Evolutionary conservation across 2,329 filamentous ascomycete genomes (phyloP), one percentile per base, ranked within the genome.

Genomic region (Cladophialophora chaetospira): DNA sequence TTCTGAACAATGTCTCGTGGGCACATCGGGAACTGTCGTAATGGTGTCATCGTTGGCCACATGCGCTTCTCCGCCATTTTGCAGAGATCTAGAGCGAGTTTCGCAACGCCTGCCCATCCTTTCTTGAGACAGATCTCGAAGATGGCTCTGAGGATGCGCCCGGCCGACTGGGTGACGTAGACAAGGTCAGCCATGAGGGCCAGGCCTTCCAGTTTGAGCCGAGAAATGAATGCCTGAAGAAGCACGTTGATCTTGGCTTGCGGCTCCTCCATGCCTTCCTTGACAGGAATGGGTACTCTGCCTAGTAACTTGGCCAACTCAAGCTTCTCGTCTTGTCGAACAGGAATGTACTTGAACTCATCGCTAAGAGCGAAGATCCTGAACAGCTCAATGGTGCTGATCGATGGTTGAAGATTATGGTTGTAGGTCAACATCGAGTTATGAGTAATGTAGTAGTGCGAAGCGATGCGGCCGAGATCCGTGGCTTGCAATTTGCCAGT

Each of bases 11-110:
- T 89, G 57, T 97, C 93, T 36, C 85, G 80, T 2, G 92, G 86
- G 68, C 91, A 96, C 35, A 79, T 77, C 3, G 88, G 84, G 69
- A 99, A 99, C 69, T 99, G 94, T 52, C 94, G 85, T 28, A 99
- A 79, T 9, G 95, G 94, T 33, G 91, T 90, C 94, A 97, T 99
- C 4, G 93, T 97, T 11, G 93, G 92, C 94, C 94, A 99, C 95
- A 99, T 99, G 47, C 95, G 84, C 80, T 96, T 96, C 78, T 99
- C 94, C 0, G 93, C 94, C 91, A 96, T 97, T 77, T 99, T 99
- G 77, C 95, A 99, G 51, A 99, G 82, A 67, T 96, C 90, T 38
- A 99, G 79, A 0, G 94, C 92, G 61, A 88, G 91, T 76, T 94
- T 96, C 6, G 94, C 90, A 3, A 97, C 94, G 13, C 86, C 88